Base-by-base conservation (phyloP, 306 rosid genomes). In the Abrus precatorius region DNA sequence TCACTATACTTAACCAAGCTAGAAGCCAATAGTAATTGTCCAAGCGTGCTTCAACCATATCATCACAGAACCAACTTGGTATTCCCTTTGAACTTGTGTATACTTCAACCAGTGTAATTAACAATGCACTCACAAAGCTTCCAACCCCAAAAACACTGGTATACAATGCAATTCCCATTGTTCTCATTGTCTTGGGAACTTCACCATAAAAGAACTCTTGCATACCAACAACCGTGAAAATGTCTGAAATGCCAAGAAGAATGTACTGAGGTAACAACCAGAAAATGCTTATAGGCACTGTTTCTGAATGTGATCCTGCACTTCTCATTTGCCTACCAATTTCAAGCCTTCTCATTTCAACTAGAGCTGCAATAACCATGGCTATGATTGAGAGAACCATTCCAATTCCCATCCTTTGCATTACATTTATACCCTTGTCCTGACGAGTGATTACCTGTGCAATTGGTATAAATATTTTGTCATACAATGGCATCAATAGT, bases 331-430 rank as follows among this genome's bases (percentile, higher is more conserved):
- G 72, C 11, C 60, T 83, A 3, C 88, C 86, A 33, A 89, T 84
- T 27, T 80, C 82, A 13, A 95, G 91, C 85, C 99, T 86, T 76
- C 79, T 88, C 69, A 84, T 84, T 83, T 95, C 99, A 6, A 95
- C 96, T 38, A 87, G 3, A 1, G 98, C 98, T 3, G 99, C 99
- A 0, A 89, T 75, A 38, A 82, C 29, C 99, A 95, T 92, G 14
- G 99, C 97, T 77, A 90, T 76, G 85, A 92, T 77, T 3, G 99
- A 93, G n/a, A 89, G 90, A 12, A 89, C 87, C 93, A 95, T 95
- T n/a, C 99, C 98, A 7, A 89, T 84, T 72, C 99, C 99, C 98
- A 95, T 95, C 45, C 99, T 88, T 49, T 93, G 97, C 91, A 85
- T 88, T 3, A 93, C 97, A 13, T 60, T 93, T 79, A 95, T 87